Evolutionary conservation across 1,284 basidiomycete species (phyloP).

Genomic region (Termitomyces sp.): DNA sequence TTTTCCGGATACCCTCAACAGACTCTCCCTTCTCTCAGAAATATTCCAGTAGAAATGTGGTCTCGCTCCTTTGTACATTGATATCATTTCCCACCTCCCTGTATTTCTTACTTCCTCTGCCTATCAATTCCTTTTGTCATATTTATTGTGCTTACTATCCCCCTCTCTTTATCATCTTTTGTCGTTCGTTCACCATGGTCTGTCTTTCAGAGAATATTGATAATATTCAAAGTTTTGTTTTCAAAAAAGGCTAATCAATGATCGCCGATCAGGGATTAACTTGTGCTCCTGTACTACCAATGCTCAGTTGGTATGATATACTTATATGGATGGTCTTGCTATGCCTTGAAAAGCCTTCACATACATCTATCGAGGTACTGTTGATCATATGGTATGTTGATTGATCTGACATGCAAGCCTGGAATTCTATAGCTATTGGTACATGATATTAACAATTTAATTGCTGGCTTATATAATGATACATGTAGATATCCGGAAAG

Average conservation of each 20-base stretch:
- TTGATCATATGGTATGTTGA: background rate
- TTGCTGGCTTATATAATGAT: no score
- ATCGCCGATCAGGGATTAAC: no score
- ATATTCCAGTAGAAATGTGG: background rate
- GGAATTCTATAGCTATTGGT: background rate
- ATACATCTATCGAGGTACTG: background rate
- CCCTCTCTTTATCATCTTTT: background rate
- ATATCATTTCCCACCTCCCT: background rate
- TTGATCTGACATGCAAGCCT: background rate
- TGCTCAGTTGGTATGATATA: background rate
- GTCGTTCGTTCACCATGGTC: background rate
- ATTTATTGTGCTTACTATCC: background rate
- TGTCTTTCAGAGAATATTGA: background rate
- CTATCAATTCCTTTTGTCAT: background rate
- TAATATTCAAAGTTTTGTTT: no score
- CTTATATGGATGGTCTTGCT: background rate
- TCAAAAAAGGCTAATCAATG: background rate
- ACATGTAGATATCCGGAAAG: background rate
- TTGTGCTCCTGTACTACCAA: background rate
- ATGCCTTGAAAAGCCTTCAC: background rate
- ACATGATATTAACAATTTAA: background rate
- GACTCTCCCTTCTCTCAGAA: background rate
- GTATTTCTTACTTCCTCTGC: background rate
- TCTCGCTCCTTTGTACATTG: background rate
- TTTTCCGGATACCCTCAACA: background rate